Percentiles rank a stretch among this genome's conserved stretches.
Evolutionary conservation across 192 early-diverging fungal species (phyloP).

Genomic region (Coemansia aciculifera): DNA sequence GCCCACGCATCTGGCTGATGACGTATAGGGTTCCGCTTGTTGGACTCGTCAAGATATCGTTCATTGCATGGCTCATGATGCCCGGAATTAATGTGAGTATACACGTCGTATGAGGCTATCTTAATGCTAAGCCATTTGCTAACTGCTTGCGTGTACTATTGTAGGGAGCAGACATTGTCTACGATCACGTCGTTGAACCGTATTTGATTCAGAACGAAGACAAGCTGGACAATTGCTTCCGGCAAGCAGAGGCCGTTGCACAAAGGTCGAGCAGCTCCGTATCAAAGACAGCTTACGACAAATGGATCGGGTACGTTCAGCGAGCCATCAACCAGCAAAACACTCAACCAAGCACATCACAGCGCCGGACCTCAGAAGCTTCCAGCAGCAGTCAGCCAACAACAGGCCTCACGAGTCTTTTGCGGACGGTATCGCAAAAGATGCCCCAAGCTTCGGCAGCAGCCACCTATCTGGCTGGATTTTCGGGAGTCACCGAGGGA

Average conservation of each 20-base stretch:
- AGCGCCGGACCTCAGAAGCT: neutral
- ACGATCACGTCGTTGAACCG: constrained; percentile 53
- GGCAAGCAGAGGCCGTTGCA: constrained; percentile 43
- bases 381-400: neutral
- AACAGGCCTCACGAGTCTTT: constrained; percentile 23
- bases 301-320: constrained; percentile 52
- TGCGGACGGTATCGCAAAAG: constrained; percentile 34
- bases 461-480: constrained; percentile 28
- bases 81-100: constrained; percentile 54
- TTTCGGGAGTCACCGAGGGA: constrained; percentile 25
- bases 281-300: constrained; percentile 50
- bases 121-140: neutral
- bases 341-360: neutral
- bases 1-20: neutral
- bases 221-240: constrained; percentile 38
- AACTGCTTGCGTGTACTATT: neutral
- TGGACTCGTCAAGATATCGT: constrained; percentile 46
- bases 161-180: constrained; percentile 50
- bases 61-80: constrained; percentile 53
- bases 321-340: constrained; percentile 28
- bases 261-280: constrained; percentile 40
- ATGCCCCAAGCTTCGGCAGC: constrained; percentile 37
- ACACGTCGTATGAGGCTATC: neutral
- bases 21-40: constrained; percentile 53
- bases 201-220: constrained; percentile 44